phyloP scores from a whole-genome alignment of 306 rosid species.

The Pachyrhizus erosus region DNA sequence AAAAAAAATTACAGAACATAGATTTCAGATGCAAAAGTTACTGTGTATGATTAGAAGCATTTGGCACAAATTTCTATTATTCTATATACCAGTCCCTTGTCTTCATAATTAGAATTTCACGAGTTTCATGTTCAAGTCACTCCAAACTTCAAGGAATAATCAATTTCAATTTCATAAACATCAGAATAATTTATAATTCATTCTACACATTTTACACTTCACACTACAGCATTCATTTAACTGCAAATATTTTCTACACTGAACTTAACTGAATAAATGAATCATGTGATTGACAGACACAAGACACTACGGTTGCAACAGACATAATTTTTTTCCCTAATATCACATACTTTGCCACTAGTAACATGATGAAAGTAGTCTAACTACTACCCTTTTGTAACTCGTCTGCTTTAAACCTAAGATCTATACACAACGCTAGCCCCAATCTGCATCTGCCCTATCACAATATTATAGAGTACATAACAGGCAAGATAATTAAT shows the following conservation, averaged over 20 bases:
- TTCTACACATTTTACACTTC: constrained; percentile 21
- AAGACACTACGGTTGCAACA: neutral
- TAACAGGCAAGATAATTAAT: neutral
- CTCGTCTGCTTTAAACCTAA: neutral
- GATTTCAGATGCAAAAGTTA: neutral
- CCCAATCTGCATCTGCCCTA: constrained; percentile 10
- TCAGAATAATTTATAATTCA: neutral
- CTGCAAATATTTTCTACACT: neutral
- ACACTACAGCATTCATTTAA: neutral
- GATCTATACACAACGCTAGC: constrained; percentile 7
- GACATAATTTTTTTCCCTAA: neutral
- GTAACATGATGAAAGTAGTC: neutral
- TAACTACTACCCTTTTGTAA: neutral
- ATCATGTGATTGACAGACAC: constrained; percentile 1
- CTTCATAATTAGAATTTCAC: constrained; percentile 24
- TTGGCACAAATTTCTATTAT: neutral
- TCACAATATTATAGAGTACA: neutral
- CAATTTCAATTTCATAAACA: constrained; percentile 15
- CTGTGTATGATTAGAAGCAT: neutral
- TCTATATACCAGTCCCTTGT: neutral
- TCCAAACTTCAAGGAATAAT: constrained; percentile 10
- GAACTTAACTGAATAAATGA: constrained; percentile 19
- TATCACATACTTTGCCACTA: neutral
- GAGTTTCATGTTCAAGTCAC: constrained; percentile 22
- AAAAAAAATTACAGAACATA: neutral